Percentiles rank a stretch among this genome's conserved stretches.
Conservation (phyloP, 805 yeast genomes). For the Ogataea zsoltii region DNA sequence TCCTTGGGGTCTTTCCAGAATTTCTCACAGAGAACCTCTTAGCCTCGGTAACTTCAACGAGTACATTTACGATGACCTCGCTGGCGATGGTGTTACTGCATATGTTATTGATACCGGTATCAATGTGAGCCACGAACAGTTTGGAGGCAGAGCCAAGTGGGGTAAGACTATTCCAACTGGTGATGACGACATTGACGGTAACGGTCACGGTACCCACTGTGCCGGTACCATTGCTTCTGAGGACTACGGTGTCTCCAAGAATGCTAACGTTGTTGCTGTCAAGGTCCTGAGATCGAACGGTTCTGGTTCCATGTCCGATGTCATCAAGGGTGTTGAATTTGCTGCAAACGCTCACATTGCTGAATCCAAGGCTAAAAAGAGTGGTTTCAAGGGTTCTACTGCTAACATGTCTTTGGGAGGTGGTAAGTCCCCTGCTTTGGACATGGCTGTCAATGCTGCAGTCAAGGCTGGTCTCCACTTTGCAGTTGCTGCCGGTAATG, state of each 20-base stretch:
- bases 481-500: constrained; percentile 97
- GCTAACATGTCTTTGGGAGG: constrained; percentile 96
- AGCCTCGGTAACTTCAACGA: constrained; percentile 70
- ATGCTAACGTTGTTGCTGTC: constrained; percentile 76
- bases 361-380: constrained; percentile 47
- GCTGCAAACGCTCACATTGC: constrained; percentile 73
- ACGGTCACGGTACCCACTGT: constrained; percentile 96
- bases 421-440: constrained; percentile 85
- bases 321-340: constrained; percentile 79
- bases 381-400: constrained; percentile 80
- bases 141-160: constrained; percentile 83
- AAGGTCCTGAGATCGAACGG: constrained; percentile 83
- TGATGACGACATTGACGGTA: constrained; percentile 73
- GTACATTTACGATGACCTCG: constrained; percentile 69
- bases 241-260: constrained; percentile 81
- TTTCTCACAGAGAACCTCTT: constrained; percentile 76
- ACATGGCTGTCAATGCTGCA: constrained; percentile 87
- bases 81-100: constrained; percentile 82
- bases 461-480: constrained; percentile 85
- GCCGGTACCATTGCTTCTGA: constrained; percentile 92
- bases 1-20: constrained; percentile 93
- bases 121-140: constrained; percentile 71
- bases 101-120: constrained; percentile 92
- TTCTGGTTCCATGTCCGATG: constrained; percentile 81
- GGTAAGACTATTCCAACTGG: constrained; percentile 78